Evolutionary conservation across 139 green algal genomes (phyloP), one percentile per base, ranked within the genome.

Genomic region (Chlorella sp.): DNA sequence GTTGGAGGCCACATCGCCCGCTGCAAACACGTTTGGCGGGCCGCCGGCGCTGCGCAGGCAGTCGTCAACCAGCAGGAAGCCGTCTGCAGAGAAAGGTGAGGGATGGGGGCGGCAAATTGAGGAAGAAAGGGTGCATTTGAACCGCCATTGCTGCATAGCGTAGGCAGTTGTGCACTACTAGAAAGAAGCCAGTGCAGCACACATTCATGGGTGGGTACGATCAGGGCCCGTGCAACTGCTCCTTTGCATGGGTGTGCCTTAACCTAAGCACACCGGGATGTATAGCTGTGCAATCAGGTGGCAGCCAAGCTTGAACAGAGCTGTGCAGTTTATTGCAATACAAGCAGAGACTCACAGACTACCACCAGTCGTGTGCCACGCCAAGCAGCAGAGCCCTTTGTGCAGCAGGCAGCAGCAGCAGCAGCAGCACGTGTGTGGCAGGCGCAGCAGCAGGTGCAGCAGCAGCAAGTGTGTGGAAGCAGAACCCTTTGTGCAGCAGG

Each of bases 51-150:
- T 87, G 40, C 96, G 93, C 64, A 98, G 92, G 64, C n/a, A 94
- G 3, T 97, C 93, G 30, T 96, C 91, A 28, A 99, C 94, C 12
- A 81, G 48, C n/a, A 99, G 57, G 86, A 99, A 99, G 18, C 98
- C 98, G 7, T 96, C 95, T 91, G 90, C 69, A 86, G 69, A 12
- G 71, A 42, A 89, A 26, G 26, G 3, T 64, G 14, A 37, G 26
- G 5, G 18, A 75, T 37, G 21, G 14, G 28, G 1, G 15, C 15
- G 69, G 69, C 11, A 36, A 36, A 11, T 37, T 36, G 28, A 77
- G 69, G 12, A 37, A 11, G 15, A 77, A 28, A 28, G 16, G 11
- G 11, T 32, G 48, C 48, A 5, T 9, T 9, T 57, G 48, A 9
- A 9, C 5, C 48, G 48, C 48, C 48, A 9, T 57, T n/a, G n/a